Conservation (phyloP, 139 green algal genomes). For the Zygnema cylindricum region DNA sequence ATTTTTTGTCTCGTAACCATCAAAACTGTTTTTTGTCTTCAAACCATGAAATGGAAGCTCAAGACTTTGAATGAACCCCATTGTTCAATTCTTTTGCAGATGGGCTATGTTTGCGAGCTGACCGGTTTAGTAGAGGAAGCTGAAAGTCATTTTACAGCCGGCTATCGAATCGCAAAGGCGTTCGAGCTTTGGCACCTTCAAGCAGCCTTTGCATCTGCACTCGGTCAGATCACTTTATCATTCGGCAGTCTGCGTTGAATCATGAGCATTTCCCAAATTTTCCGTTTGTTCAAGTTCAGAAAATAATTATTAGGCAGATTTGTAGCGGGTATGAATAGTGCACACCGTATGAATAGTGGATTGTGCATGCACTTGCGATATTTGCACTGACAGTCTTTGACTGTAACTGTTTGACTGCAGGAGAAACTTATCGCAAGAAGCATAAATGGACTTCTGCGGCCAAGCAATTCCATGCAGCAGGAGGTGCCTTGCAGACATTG, state of each 20-base stretch:
- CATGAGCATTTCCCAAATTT: too few species aligned
- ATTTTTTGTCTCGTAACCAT: too few species aligned
- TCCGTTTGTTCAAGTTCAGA: too few species aligned
- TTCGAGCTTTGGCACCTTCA: not conserved
- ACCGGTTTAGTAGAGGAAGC: conserved; percentile 25
- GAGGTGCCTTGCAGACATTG: not conserved
- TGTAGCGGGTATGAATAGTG: too few species aligned
- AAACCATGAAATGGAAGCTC: too few species aligned
- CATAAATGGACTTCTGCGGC: not conserved
- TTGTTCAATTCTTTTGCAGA: not conserved
- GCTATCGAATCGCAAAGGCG: not conserved
- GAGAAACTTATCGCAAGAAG: conserved; percentile 19
- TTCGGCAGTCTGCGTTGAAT: too few species aligned
- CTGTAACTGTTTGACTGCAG: not conserved
- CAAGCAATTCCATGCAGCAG: not conserved
- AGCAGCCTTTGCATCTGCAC: conserved; percentile 8
- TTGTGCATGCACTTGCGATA: too few species aligned
- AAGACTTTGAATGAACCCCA: not conserved
- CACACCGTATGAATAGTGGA: too few species aligned
- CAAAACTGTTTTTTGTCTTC: too few species aligned
- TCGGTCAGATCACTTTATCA: conserved; percentile 1
- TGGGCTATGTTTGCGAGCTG: conserved; percentile 24
- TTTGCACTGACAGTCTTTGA: too few species aligned
- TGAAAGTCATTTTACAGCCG: conserved; percentile 17
- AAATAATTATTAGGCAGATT: too few species aligned